Percentiles rank a stretch among this genome's conserved stretches.
These are phyloP conservation scores for Globisporangium abappressorium DNA, from an alignment of 352 stramenopile species.

Conservation along the genomic window DNA sequence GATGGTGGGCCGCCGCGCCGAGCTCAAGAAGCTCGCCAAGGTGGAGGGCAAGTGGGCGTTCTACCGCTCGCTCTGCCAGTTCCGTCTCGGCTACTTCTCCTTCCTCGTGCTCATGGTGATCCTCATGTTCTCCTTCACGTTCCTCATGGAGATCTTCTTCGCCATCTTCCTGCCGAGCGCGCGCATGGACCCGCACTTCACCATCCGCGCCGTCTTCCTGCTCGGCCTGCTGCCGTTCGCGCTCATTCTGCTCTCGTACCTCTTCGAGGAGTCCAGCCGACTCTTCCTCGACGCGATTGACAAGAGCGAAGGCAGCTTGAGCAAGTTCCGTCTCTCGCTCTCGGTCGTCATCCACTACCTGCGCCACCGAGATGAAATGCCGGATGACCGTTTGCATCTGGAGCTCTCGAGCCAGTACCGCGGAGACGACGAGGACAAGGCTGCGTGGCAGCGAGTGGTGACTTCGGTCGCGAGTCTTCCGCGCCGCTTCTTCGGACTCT, in stretches of 20 bases:
- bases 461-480: conserved; percentile 34
- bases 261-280: conserved; percentile 81
- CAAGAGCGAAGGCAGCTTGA: conserved; percentile 74
- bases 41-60: conserved; percentile 63
- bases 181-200: conserved; percentile 67
- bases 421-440: conserved; percentile 56
- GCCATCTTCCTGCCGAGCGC: conserved; percentile 85
- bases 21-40: conserved; percentile 68
- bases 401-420: conserved; percentile 45
- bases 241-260: conserved; percentile 83
- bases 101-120: conserved; percentile 89
- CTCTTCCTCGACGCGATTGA: conserved; percentile 86
- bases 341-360: conserved; percentile 84
- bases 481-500: conserved; percentile 36
- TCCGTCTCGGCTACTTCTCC: conserved; percentile 85
- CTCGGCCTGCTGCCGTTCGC: conserved; percentile 68
- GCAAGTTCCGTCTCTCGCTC: conserved; percentile 83
- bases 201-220: conserved; percentile 62
- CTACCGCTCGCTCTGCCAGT: conserved; percentile 80
- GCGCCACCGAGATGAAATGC: conserved; percentile 78
- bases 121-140: conserved; percentile 88
- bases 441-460: conserved; percentile 55
- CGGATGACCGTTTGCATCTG: conserved; percentile 65
- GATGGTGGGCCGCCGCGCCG: conserved; percentile 47
- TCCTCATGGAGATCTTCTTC: conserved; percentile 91